These are phyloP conservation scores for Colletotrichum kahawae DNA, from an alignment of 2,329 filamentous ascomycete genomes.

Conservation along the genomic window DNA sequence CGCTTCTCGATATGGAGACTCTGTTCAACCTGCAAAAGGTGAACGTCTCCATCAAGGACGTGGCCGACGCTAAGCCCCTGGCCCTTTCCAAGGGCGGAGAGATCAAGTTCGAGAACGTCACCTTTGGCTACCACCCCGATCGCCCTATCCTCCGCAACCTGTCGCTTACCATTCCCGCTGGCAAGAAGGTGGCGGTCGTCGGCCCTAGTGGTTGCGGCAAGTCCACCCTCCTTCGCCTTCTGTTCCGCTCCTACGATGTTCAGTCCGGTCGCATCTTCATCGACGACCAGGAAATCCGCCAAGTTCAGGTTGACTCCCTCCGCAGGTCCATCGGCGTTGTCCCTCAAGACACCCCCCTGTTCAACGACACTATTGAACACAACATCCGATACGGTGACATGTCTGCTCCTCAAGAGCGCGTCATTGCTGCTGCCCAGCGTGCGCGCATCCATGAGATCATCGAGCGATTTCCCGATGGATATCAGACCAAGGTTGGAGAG, in stretches of 20 bases:
- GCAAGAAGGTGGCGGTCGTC: conserved; percentile 94
- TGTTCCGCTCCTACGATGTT: conserved; percentile 95
- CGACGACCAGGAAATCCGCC: conserved; percentile 89
- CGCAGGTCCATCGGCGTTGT: conserved; percentile 91
- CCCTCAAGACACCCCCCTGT: conserved; percentile 94
- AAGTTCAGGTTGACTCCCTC: conserved; percentile 82
- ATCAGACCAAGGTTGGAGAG: conserved; percentile 90
- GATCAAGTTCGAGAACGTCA: conserved; percentile 93
- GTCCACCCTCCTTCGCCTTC: conserved; percentile 85
- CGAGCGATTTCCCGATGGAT: conserved; percentile 81
- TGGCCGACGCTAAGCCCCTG: conserved; percentile 74
- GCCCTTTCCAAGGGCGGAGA: conserved; percentile 79
- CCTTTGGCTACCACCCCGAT: conserved; percentile 88
- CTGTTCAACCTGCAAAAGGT: conserved; percentile 97
- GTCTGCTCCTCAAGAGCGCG: conserved; percentile 73
- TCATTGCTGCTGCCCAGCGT: conserved; percentile 78
- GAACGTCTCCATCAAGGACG: conserved; percentile 84
- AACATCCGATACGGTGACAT: conserved; percentile 94
- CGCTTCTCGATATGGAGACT: conserved; percentile 96
- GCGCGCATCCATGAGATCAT: conserved; percentile 88
- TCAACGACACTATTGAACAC: conserved; percentile 95
- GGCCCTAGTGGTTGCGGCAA: conserved; percentile 96
- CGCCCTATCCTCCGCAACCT: conserved; percentile 87
- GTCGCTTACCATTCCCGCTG: conserved; percentile 87
- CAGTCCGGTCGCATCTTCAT: conserved; percentile 86